Evolutionary conservation across 2,329 filamentous ascomycete genomes (phyloP), one percentile per base, ranked within the genome.

Genomic region (Phialophora tarda): DNA sequence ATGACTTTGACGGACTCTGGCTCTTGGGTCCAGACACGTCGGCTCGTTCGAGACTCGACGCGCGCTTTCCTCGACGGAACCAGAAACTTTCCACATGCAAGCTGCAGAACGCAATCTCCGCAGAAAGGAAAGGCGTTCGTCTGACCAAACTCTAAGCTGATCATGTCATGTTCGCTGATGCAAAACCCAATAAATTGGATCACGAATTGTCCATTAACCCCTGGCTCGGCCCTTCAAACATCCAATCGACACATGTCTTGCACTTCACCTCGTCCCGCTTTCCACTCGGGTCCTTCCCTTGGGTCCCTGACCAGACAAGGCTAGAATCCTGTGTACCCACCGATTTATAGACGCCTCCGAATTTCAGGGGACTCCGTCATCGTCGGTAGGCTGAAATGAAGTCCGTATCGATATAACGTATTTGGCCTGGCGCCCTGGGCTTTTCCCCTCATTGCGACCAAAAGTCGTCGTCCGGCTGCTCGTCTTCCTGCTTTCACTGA

Each of bases 281-380:
- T 50, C 34, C 34, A 51, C 21, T 59, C 59, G 55, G 54, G 50
- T 47, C 30, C 44, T 55, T 48, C 64, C 54, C 17, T 47, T 58
- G 17, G 34, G 59, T 62, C 61, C 61, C 57, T 59, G 50, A 10
- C 24, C 48, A 23, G 55, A 53, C 50, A 63, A 63, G 62, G 51
- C 64, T 67, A 64, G 67, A 63, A 64, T 55, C 56, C 47, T 62
- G 54, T 57, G 17, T 66, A 62, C 64, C 64, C 26, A 32, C 34
- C 58, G 56, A 53, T 62, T 50, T 28, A 51, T 50, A 68, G 59
- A 60, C 59, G 59, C 54, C 51, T 55, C 48, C 48, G 48, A 55
- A 60, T 60, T 59, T 64, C 56, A 61, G 32, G 50, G 44, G 51
- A 56, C 38, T 55, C 58, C 61, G 53, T 62, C 58, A 56, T 55